These are phyloP conservation scores for Phytophthora brassicae DNA, from an alignment of 352 stramenopile genomes.

Conservation along the genomic window DNA sequence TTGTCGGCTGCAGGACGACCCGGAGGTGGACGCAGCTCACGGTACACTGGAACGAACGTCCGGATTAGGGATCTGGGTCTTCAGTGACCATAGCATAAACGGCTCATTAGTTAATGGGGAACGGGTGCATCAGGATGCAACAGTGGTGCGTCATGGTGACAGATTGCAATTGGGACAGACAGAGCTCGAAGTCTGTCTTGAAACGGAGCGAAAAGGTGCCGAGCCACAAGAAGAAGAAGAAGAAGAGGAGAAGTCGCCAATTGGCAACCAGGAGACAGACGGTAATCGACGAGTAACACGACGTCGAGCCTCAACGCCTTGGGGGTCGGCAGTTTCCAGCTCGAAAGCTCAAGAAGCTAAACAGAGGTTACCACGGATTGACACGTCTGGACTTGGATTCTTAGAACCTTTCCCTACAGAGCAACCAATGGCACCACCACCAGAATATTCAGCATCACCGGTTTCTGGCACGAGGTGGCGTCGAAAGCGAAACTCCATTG, in stretches of 20 bases:
- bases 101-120: constrained; percentile 52
- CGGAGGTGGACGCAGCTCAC: constrained; percentile 35
- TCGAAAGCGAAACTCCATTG: constrained; percentile 56
- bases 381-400: constrained; percentile 25
- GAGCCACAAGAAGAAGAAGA: constrained; percentile 5
- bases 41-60: constrained; percentile 57
- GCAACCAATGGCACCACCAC: constrained; percentile 22
- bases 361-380: constrained; percentile 33
- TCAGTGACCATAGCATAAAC: constrained; percentile 66
- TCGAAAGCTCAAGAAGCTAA: constrained; percentile 23
- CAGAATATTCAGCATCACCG: constrained; percentile 64
- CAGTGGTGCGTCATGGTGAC: constrained; percentile 61
- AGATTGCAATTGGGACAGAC: constrained; percentile 54
- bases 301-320: constrained; percentile 23
- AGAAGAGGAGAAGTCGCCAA: constrained; percentile 16
- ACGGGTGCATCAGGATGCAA: constrained; percentile 48
- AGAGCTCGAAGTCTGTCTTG: constrained; percentile 47
- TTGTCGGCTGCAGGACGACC: constrained; percentile 14
- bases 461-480: constrained; percentile 45
- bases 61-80: constrained; percentile 65
- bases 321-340: background rate
- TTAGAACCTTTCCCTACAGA: constrained; percentile 1
- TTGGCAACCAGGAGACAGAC: constrained; percentile 17
- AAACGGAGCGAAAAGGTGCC: constrained; percentile 11
- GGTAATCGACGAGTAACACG: constrained; percentile 6